Evolutionary conservation across 2,329 filamentous ascomycete species (phyloP), one percentile per base, ranked within the genome.

Genomic region (Aspergillus thermomutatus): DNA sequence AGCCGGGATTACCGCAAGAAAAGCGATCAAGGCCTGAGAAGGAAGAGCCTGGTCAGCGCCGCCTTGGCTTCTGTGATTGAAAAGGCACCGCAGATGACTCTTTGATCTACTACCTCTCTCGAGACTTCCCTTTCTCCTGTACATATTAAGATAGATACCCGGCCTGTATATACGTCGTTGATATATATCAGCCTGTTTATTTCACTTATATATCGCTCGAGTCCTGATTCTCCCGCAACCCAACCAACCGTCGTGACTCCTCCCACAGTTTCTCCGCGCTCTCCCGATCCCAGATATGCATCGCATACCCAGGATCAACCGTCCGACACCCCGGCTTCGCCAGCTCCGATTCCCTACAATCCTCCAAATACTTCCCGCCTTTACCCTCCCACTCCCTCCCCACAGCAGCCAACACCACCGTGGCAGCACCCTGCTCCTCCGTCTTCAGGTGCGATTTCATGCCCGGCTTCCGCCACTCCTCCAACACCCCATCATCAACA

Each of bases 191-290:
- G 25, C 23, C 19, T 50, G 17, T 37, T 23, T n/a, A 34, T 52
- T 34, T 50, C 27, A 19, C 28, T 41, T 11, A 46, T 40, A 49
- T 51, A 56, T 57, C 55, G 4, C 48, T 46, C 19, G 31, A 34
- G 49, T 31, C 21, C 28, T 45, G 9, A 57, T 25, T 28, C 27
- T 50, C 6, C 3, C 19, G 10, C 28, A 52, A 21, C 5, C 60
- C 72, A n/a, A 80, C 77, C 50, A 81, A 60, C 60, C 76, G 65
- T 68, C 80, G 77, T n/a, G 75, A 80, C 49, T 80, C 46, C 46
- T 69, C 69, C 80, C 79, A 82, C 40, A 81, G 64, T 65, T 64
- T 77, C 56, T 77, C 74, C 0, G 79, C 78, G 37, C 66, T 67
- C 5, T 63, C 56, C 26, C 37, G 27, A 57, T 56, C 28, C 21